Conservation (phyloP, 2,329 filamentous ascomycete species). For the Apiospora rasikravindrae region DNA sequence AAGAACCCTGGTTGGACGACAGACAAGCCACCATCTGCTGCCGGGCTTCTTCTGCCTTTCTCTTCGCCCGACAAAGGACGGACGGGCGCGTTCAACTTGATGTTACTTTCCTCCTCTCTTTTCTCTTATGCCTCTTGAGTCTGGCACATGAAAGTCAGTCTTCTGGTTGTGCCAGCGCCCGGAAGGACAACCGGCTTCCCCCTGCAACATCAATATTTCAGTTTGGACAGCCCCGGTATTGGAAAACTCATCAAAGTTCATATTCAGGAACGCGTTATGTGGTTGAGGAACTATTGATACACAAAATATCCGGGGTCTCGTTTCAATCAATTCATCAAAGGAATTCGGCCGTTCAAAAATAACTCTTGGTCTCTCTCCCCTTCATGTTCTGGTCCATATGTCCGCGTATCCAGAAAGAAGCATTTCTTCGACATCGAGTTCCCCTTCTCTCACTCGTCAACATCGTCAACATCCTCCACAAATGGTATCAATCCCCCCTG, state of each 20-base stretch:
- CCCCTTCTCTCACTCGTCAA: neutral
- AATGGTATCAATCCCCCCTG: constrained; percentile 18
- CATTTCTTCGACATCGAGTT: neutral
- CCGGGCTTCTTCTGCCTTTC: neutral
- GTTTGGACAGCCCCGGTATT: neutral
- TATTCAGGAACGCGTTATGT: constrained; percentile 14
- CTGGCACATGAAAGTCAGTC: too few species aligned
- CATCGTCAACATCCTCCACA: constrained; percentile 5
- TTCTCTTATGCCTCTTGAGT: too few species aligned
- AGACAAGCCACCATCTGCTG: too few species aligned
- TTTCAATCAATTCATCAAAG: neutral
- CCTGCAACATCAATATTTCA: too few species aligned
- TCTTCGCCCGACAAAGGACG: neutral
- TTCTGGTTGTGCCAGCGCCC: neutral
- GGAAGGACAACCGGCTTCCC: too few species aligned
- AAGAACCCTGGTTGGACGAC: too few species aligned
- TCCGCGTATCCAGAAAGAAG: neutral
- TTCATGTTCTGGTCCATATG: neutral
- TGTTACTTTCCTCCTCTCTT: neutral
- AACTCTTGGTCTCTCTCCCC: neutral
- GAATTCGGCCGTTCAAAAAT: neutral
- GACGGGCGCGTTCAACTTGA: neutral
- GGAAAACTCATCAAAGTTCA: constrained; percentile 14
- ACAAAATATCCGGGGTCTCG: constrained; percentile 11
- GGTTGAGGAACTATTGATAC: constrained; percentile 1